Percentiles rank a stretch among this genome's conserved stretches.
Evolutionary conservation across 2,329 filamentous ascomycete genomes (phyloP).

Genomic region (Epichloe hybrida): DNA sequence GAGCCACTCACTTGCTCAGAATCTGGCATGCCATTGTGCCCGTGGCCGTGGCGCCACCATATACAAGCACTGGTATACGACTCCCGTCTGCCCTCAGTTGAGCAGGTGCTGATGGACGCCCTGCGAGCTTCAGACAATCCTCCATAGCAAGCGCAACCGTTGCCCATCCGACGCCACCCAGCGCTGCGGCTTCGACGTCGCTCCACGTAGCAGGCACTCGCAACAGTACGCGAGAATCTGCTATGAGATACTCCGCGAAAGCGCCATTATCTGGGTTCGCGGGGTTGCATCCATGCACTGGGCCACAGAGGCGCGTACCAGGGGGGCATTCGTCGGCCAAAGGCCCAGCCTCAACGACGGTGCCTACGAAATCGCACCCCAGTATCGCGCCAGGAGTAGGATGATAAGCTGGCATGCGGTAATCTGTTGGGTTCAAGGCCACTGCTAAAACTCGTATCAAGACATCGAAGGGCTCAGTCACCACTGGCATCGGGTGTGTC

Average conservation of each 20-base stretch:
- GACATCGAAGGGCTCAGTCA: conserved; percentile 3
- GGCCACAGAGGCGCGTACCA: background rate
- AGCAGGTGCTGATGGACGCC: conserved; percentile 3
- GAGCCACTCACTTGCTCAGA: conserved; percentile 11
- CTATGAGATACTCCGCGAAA: conserved; percentile 1
- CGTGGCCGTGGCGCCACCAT: conserved; percentile 16
- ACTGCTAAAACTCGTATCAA: conserved; percentile 12
- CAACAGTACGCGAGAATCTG: conserved; percentile 5
- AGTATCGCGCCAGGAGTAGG: conserved; percentile 2
- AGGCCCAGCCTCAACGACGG: conserved; percentile 4
- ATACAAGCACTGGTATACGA: conserved; percentile 13
- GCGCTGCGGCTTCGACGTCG: conserved; percentile 11
- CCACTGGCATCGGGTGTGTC: background rate
- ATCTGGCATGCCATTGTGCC: conserved; percentile 18
- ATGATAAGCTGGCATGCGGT: conserved; percentile 14
- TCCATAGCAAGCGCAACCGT: conserved; percentile 11
- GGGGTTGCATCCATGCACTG: background rate
- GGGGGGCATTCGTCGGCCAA: background rate
- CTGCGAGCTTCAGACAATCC: conserved; percentile 3
- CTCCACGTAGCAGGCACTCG: conserved; percentile 10
- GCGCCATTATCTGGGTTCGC: background rate
- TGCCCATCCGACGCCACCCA: conserved; percentile 13
- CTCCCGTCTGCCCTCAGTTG: background rate
- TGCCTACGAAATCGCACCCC: conserved; percentile 16
- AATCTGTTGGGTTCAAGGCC: conserved; percentile 15